Conservation (phyloP, 768 basidiomycete genomes). For the Lenzites betulinus region DNA sequence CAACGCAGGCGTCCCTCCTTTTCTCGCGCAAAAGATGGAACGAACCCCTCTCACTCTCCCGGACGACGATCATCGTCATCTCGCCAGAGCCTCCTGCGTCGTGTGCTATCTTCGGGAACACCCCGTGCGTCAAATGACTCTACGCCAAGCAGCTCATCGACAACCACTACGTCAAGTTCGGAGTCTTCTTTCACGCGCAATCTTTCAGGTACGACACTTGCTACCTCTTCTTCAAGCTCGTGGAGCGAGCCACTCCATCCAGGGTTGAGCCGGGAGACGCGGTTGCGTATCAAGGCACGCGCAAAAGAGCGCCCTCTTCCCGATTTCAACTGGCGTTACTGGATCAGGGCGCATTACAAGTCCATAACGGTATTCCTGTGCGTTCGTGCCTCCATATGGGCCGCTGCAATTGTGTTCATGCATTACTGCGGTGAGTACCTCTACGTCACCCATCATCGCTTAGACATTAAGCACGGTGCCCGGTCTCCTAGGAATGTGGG, state of each 20-base stretch:
- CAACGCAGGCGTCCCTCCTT: neutral
- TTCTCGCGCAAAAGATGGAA: neutral
- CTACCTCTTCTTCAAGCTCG: slow-evolving; percentile 16
- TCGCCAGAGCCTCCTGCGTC: neutral
- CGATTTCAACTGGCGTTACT: slow-evolving; percentile 28
- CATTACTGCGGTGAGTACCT: slow-evolving; percentile 31
- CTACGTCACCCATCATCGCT: too few relatives aligned
- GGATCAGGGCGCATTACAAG: slow-evolving; percentile 22
- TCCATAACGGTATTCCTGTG: slow-evolving; percentile 23
- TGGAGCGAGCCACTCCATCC: slow-evolving; percentile 29
- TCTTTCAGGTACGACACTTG: slow-evolving; percentile 23
- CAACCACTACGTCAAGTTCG: slow-evolving; percentile 14
- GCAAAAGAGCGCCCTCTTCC: slow-evolving; percentile 30
- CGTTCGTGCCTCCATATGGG: slow-evolving; percentile 31
- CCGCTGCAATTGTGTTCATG: slow-evolving; percentile 31
- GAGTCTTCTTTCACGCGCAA: slow-evolving; percentile 17
- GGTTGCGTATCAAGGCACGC: slow-evolving; percentile 29
- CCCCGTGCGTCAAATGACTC: neutral
- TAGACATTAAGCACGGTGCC: neutral
- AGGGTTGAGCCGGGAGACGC: slow-evolving; percentile 31
- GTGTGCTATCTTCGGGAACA: neutral
- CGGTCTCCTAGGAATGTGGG: slow-evolving; percentile 30
- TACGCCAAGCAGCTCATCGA: slow-evolving; percentile 9
- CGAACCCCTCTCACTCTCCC: neutral
- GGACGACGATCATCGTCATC: neutral